phyloP scores from a whole-genome alignment of 345 rosid genomes.

The Citrus cavaleriei region DNA sequence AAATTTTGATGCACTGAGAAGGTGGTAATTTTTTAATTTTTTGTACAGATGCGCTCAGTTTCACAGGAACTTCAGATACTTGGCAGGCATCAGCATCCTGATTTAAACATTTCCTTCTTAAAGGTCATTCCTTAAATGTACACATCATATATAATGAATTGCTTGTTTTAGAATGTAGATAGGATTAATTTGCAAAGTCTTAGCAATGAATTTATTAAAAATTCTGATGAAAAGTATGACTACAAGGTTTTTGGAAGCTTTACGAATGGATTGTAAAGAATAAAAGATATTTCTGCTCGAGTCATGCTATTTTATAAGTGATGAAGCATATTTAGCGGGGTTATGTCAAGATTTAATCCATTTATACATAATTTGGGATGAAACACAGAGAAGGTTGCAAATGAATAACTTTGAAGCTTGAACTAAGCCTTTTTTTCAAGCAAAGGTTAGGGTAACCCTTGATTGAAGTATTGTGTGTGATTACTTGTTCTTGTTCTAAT shows the following conservation, averaged over 20 bases:
- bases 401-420: too few species aligned
- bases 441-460: too few species aligned
- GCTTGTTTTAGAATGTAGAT: neutral
- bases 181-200: neutral
- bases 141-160: neutral
- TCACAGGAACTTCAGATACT: slow-evolving; percentile 87
- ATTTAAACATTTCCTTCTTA: slow-evolving; percentile 73
- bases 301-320: neutral
- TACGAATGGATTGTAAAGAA: neutral
- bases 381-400: too few species aligned
- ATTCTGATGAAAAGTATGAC: neutral
- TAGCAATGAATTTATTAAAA: neutral
- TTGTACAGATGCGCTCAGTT: slow-evolving; percentile 70
- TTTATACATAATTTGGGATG: too few species aligned
- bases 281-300: neutral
- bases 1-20: neutral
- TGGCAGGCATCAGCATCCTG: slow-evolving; percentile 89
- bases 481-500: neutral
- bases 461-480: neutral
- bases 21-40: neutral
- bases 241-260: neutral
- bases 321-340: neutral
- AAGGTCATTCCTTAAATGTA: slow-evolving; percentile 47
- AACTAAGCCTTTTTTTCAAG: too few species aligned
- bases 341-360: too few species aligned